Percentiles rank a stretch among this genome's conserved stretches.
These are phyloP conservation scores for Aureobasidium sp. DNA, from an alignment of 2,329 filamentous ascomycete genomes.

Conservation along the genomic window DNA sequence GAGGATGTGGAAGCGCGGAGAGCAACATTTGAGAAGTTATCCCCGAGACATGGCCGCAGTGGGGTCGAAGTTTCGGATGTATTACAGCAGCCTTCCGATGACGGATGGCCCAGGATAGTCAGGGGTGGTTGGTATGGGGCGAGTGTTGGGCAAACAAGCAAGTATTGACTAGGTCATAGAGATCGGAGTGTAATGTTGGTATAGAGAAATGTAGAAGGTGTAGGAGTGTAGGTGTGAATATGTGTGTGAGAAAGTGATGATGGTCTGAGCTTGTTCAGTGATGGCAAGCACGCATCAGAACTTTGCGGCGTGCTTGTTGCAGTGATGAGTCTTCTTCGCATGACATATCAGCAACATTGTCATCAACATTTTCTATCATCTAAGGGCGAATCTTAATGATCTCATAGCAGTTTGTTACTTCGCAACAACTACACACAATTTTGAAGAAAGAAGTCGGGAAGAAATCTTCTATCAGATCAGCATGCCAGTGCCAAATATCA, in stretches of 20 bases:
- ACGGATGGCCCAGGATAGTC: background rate
- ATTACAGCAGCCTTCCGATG: background rate
- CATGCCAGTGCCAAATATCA: constrained; percentile 22
- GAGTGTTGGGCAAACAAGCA: background rate
- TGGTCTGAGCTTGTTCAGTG: background rate
- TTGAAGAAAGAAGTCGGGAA: background rate
- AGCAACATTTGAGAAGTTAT: background rate
- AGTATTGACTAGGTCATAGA: background rate
- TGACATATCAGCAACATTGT: background rate
- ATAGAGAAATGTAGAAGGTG: background rate
- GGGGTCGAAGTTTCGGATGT: background rate
- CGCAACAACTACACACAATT: background rate
- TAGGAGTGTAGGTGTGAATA: background rate
- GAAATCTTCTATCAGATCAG: background rate
- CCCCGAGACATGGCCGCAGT: background rate
- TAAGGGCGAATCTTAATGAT: no score
- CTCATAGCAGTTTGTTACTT: no score
- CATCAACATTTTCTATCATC: background rate
- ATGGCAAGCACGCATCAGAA: background rate
- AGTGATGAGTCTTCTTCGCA: background rate
- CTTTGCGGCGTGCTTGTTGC: background rate
- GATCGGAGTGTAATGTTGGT: background rate
- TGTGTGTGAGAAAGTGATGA: background rate
- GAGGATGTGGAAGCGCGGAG: background rate
- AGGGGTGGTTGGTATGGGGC: background rate